Conservation (phyloP, 106 monocot species). For the Phalaenopsis aphrodite region DNA sequence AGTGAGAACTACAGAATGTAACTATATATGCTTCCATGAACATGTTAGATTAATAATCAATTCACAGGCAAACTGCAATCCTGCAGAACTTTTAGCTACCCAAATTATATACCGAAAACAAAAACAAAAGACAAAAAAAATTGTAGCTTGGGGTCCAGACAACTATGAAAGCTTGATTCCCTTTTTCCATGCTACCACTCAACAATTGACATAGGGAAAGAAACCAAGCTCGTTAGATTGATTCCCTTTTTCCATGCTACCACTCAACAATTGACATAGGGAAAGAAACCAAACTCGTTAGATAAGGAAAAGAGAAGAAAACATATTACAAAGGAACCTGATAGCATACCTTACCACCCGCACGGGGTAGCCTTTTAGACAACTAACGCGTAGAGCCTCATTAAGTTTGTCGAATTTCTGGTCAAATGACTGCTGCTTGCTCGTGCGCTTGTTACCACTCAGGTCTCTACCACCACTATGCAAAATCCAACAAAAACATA, state of each 20-base stretch:
- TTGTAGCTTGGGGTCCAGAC: neutral
- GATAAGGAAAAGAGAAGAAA: neutral
- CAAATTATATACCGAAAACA: neutral
- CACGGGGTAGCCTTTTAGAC: slow-evolving; percentile 45
- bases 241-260: neutral
- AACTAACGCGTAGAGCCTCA: slow-evolving; percentile 36
- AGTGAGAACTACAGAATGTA: neutral
- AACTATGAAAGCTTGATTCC: neutral
- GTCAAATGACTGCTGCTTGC: slow-evolving; percentile 43
- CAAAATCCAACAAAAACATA: neutral
- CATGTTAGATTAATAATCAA: neutral
- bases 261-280: neutral
- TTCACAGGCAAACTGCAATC: no score
- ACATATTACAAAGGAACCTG: neutral
- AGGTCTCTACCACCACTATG: slow-evolving; percentile 45
- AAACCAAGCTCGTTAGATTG: neutral
- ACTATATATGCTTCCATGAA: neutral
- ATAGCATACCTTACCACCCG: slow-evolving; percentile 42
- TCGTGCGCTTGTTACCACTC: slow-evolving; percentile 55
- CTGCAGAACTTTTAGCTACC: neutral
- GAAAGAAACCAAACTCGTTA: neutral
- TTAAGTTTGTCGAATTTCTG: slow-evolving; percentile 48
- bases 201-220: neutral
- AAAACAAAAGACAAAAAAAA: neutral
- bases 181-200: neutral